A percentile compares a stretch with the other conserved stretches of the same genome.
phyloP scores from a whole-genome alignment of 805 yeast species.

The Cyberlindnera mrakii region DNA sequence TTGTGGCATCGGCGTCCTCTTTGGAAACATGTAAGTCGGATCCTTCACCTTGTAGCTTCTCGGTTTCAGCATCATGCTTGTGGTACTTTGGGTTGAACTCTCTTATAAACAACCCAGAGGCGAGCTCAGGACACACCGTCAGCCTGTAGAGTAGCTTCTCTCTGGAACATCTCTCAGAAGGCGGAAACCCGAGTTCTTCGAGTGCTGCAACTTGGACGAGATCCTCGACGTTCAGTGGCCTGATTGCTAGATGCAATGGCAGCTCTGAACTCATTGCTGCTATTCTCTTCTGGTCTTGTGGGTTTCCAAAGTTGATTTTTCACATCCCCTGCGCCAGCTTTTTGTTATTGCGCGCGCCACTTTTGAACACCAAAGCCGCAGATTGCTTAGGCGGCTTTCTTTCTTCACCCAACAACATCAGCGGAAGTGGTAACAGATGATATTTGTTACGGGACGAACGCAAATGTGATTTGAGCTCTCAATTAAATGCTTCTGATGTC shows the following conservation, averaged over 20 bases:
- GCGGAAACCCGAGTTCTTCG: conserved; percentile 67
- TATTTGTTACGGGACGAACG: no score
- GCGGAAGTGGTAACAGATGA: background rate
- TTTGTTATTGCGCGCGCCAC: background rate
- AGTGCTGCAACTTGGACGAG: conserved; percentile 51
- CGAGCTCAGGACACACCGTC: conserved; percentile 79
- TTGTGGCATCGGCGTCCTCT: conserved; percentile 21
- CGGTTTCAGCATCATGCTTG: conserved; percentile 8
- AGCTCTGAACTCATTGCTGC: conserved; percentile 24
- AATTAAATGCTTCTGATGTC: no score
- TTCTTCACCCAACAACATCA: background rate
- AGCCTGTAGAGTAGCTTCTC: conserved; percentile 67
- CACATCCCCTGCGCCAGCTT: background rate
- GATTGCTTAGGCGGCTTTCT: background rate
- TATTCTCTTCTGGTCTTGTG: conserved; percentile 2
- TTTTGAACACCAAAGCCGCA: background rate
- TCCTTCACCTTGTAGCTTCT: conserved; percentile 23
- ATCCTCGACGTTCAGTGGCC: conserved; percentile 80
- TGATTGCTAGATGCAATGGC: conserved; percentile 58
- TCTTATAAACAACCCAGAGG: conserved; percentile 82
- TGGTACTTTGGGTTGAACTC: conserved; percentile 35
- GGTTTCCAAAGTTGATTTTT: no score
- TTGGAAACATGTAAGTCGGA: conserved; percentile 7
- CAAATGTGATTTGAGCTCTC: no score
- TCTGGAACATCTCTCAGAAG: conserved; percentile 58